These are phyloP conservation scores for Candida pseudoviswanathii DNA, from an alignment of 1,139 yeast species.

Conservation along the genomic window DNA sequence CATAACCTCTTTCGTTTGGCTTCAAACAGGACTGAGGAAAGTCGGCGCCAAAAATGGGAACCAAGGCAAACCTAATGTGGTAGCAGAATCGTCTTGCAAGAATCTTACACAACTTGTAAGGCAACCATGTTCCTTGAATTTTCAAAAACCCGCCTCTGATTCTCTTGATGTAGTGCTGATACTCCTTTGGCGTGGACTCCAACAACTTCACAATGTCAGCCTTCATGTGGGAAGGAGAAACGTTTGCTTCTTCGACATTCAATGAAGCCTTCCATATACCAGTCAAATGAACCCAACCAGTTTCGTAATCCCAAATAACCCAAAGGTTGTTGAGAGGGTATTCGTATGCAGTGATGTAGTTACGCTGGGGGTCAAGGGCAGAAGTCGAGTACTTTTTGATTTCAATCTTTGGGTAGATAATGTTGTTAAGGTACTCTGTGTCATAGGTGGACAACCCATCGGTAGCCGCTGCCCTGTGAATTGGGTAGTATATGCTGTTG, in stretches of 20 bases:
- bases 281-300: slow-evolving; percentile 88
- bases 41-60: slow-evolving; percentile 77
- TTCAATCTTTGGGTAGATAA: slow-evolving; percentile 39
- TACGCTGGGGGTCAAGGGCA: slow-evolving; percentile 58
- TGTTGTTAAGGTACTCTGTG: slow-evolving; percentile 8
- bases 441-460: slow-evolving; percentile 5
- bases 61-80: slow-evolving; percentile 70
- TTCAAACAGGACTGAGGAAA: slow-evolving; percentile 72
- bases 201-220: slow-evolving; percentile 77
- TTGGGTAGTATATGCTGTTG: slow-evolving; percentile 14
- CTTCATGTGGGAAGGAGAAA: slow-evolving; percentile 44
- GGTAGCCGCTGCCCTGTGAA: slow-evolving; percentile 5
- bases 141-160: slow-evolving; percentile 91
- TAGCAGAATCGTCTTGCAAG: slow-evolving; percentile 79
- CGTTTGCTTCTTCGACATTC: slow-evolving; percentile 9
- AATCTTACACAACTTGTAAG: slow-evolving; percentile 65
- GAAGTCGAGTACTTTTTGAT: slow-evolving; percentile 74
- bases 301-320: slow-evolving; percentile 86
- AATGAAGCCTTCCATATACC: slow-evolving; percentile 87
- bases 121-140: slow-evolving; percentile 96
- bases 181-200: slow-evolving; percentile 70
- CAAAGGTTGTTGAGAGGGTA: slow-evolving; percentile 64
- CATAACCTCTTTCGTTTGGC: slow-evolving; percentile 70
- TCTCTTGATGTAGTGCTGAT: slow-evolving; percentile 65
- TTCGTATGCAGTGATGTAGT: slow-evolving; percentile 73